Base-by-base conservation (phyloP, 805 yeast genomes). In the Nakazawaea sp. region DNA sequence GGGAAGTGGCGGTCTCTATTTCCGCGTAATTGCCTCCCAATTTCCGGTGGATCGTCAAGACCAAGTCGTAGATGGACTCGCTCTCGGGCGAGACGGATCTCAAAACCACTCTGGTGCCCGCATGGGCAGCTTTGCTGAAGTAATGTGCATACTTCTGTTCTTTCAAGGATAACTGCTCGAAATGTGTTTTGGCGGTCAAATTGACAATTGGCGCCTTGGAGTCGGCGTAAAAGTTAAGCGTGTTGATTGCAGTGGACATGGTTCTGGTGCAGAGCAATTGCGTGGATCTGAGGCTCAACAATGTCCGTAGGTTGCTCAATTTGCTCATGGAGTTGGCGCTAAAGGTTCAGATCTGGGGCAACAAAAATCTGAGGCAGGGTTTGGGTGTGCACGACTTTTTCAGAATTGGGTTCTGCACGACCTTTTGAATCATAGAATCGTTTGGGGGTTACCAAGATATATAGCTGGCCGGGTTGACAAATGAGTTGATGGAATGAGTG, bases 21-120 rank as follows among this genome's bases (percentile, higher is more conserved):
- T 48, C 49, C 8, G 64, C 55, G 42, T 71, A 69, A 35, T 80
- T 75, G 5, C 72, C 72, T 2, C 63, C 62, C 38, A 73, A 56
- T 1, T 58, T 53, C n/a, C 51, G 47, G 55, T 86, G 87, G 40
- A 86, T 59, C 1, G 56, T 52, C 44, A 87, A 56, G 35, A 87
- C 71, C 49, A 86, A 63, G 47, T 87, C 89, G 51, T 67, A 85
- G 42, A 86, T 81, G 17, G 59, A 54, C 56, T 87, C 95, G 42
- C 87, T 74, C 51, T 87, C 95, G 17, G 82, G 81, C 9, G 89
- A 79, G 5, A 87, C 94, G 28, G 87, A 86, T 50, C 95, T 69
- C 42, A 85, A 62, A 2, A 83, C 85, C 5, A 79, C 84, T 44
- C 92, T 67, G 9, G 92, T 71, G 27, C 96, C 96, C 60, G 75